Evolutionary conservation across 1,284 basidiomycete species (phyloP).

Genomic region (Trichosporon ovoides): DNA sequence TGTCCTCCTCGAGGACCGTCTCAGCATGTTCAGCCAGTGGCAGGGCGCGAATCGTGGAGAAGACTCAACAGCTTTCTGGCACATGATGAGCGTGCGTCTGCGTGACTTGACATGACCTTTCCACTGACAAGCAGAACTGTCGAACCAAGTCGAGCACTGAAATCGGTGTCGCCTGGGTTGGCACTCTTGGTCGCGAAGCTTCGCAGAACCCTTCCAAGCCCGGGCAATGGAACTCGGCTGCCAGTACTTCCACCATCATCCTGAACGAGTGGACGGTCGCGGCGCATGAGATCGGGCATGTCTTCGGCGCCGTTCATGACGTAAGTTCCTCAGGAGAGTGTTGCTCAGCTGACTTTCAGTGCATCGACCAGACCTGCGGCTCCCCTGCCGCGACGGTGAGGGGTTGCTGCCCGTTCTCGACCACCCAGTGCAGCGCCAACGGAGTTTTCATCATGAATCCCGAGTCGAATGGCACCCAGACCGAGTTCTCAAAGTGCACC

Average conservation of each 20-base stretch:
- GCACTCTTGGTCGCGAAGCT: constrained; percentile 62
- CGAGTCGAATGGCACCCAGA: constrained; percentile 62
- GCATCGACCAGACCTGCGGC: constrained; percentile 36
- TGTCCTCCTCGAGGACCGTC: constrained; percentile 61
- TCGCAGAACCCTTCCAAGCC: constrained; percentile 49
- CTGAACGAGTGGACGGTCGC: constrained; percentile 63
- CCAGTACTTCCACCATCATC: constrained; percentile 70
- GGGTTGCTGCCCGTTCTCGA: constrained; percentile 67
- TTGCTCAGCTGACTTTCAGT: constrained; percentile 49
- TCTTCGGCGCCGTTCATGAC: constrained; percentile 74
- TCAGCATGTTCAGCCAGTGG: constrained; percentile 80
- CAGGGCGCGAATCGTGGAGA: constrained; percentile 59
- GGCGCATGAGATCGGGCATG: constrained; percentile 71
- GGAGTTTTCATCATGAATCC: constrained; percentile 74
- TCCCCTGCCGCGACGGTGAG: constrained; percentile 12
- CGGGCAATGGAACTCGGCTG: constrained; percentile 64
- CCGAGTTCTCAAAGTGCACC: constrained; percentile 69
- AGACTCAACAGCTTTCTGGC: constrained; percentile 77
- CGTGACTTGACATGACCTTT: constrained; percentile 31
- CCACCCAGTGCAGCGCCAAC: constrained; percentile 61
- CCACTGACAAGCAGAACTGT: constrained; percentile 12
- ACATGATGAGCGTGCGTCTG: constrained; percentile 72
- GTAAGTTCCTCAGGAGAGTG: constrained; percentile 53
- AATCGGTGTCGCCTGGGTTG: constrained; percentile 87
- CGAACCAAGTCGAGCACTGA: constrained; percentile 50